A percentile compares a stretch with the other conserved stretches of the same genome.
These are phyloP conservation scores for Mortierella sp. DNA, from an alignment of 371 early-diverging fungal genomes.

Conservation along the genomic window DNA sequence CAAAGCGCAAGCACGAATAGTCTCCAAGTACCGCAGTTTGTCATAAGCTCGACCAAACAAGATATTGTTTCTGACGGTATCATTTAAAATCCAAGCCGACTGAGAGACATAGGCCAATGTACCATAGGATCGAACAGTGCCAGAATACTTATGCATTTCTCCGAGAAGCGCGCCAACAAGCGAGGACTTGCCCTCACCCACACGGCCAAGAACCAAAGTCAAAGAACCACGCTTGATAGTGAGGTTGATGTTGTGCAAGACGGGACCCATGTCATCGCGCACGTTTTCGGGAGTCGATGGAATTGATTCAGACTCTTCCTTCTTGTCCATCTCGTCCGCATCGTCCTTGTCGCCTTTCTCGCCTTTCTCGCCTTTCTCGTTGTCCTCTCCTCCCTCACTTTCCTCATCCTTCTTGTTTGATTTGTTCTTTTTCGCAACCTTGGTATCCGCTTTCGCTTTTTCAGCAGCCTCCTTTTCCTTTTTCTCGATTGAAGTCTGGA, in stretches of 20 bases:
- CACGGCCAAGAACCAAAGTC: constrained; percentile 83
- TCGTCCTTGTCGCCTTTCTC: neutral
- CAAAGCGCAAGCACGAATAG: constrained; percentile 75
- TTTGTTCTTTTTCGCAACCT: neutral
- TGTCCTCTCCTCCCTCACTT: neutral
- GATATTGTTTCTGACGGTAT: constrained; percentile 88
- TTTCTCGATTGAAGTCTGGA: constrained; percentile 31
- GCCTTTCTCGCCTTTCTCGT: neutral
- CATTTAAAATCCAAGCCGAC: constrained; percentile 91
- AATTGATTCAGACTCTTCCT: neutral
- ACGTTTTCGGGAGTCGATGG: neutral
- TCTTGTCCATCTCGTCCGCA: neutral
- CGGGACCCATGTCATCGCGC: constrained; percentile 51
- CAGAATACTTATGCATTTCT: constrained; percentile 70
- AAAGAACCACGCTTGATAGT: constrained; percentile 70
- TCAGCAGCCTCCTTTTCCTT: constrained; percentile 26
- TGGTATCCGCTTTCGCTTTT: constrained; percentile 21
- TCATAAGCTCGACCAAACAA: constrained; percentile 87
- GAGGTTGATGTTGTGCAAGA: constrained; percentile 73
- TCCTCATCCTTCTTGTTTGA: neutral
- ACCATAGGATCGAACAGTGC: constrained; percentile 51
- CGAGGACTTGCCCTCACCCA: constrained; percentile 89
- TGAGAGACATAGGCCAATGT: constrained; percentile 82
- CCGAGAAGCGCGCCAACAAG: constrained; percentile 83
- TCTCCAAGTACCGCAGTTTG: constrained; percentile 67